phyloP scores from a whole-genome alignment of 2,329 filamentous ascomycete species.

The Xylaria arbuscula region DNA sequence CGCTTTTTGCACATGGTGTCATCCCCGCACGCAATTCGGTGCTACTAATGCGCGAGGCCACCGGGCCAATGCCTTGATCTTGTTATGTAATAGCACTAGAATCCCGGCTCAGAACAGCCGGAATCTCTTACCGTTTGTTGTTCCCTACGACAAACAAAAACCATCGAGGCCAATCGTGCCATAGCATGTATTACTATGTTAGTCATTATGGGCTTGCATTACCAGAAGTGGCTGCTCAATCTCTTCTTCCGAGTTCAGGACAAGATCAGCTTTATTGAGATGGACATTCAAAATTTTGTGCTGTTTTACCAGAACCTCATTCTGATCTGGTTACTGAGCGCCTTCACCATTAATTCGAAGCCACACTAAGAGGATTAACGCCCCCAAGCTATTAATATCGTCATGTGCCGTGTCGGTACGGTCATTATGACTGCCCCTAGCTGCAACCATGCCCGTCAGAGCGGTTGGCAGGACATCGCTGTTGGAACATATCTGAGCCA shows the following conservation, averaged over 20 bases:
- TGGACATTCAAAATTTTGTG: constrained; percentile 22
- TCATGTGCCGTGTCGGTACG: constrained; percentile 40
- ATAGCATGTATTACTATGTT: constrained; percentile 33
- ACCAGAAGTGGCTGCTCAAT: constrained; percentile 28
- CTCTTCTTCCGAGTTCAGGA: constrained; percentile 22
- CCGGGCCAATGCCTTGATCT: constrained; percentile 41
- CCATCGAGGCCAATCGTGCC: constrained; percentile 36
- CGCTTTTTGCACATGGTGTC: constrained; percentile 37
- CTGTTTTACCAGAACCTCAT: constrained; percentile 20
- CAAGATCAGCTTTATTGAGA: constrained; percentile 32
- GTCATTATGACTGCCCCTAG: constrained; percentile 38
- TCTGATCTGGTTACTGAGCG: constrained; percentile 11
- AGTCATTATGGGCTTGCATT: constrained; percentile 34
- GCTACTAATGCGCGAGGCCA: constrained; percentile 40
- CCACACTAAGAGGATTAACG: constrained; percentile 6
- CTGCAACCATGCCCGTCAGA: constrained; percentile 42
- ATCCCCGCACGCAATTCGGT: constrained; percentile 44
- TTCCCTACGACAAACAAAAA: constrained; percentile 35
- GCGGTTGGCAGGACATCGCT: constrained; percentile 37
- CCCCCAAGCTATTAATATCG: constrained; percentile 8
- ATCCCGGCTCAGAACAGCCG: constrained; percentile 34
- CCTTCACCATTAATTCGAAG: constrained; percentile 10
- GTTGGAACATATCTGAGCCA: constrained; percentile 35
- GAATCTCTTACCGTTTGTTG: constrained; percentile 30
- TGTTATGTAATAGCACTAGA: constrained; percentile 44